phyloP scores from a whole-genome alignment of 768 basidiomycete species.

The Cystobasidium onofrii region DNA sequence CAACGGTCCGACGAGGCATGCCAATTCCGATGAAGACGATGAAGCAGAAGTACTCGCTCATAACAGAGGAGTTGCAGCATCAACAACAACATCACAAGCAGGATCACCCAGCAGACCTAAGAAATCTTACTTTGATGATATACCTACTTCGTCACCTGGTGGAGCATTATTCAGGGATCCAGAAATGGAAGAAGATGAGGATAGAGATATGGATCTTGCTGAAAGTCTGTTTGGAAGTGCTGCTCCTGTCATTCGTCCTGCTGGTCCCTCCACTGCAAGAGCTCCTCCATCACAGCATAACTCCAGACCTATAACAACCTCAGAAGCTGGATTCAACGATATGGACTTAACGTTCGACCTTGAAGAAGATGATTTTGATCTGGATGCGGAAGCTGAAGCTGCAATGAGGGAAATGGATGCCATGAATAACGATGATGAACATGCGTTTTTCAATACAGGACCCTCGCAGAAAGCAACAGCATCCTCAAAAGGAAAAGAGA shows the following conservation, averaged over 20 bases:
- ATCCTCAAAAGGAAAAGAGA: neutral
- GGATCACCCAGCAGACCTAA: neutral
- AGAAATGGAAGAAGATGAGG: conserved; percentile 44
- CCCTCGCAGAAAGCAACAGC: too few relatives aligned
- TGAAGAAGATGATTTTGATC: conserved; percentile 52
- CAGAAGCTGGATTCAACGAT: conserved; percentile 28
- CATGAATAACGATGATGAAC: neutral
- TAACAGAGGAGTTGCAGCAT: neutral
- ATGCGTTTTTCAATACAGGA: too few relatives aligned
- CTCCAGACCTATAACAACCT: neutral
- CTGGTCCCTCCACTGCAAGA: neutral
- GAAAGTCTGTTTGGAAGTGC: neutral
- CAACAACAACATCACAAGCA: neutral
- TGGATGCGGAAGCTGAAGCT: conserved; percentile 44
- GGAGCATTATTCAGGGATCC: conserved; percentile 10
- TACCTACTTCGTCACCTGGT: conserved; percentile 33
- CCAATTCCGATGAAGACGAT: neutral
- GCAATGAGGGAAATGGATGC: conserved; percentile 11
- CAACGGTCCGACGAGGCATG: neutral
- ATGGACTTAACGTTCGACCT: conserved; percentile 37
- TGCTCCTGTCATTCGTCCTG: conserved; percentile 12
- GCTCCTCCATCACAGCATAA: neutral
- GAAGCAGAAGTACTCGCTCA: neutral
- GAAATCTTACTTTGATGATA: conserved; percentile 27
- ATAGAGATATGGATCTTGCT: neutral